Base-by-base conservation (phyloP, 169 alveolate genomes). In the Plasmodium inui region DNA sequence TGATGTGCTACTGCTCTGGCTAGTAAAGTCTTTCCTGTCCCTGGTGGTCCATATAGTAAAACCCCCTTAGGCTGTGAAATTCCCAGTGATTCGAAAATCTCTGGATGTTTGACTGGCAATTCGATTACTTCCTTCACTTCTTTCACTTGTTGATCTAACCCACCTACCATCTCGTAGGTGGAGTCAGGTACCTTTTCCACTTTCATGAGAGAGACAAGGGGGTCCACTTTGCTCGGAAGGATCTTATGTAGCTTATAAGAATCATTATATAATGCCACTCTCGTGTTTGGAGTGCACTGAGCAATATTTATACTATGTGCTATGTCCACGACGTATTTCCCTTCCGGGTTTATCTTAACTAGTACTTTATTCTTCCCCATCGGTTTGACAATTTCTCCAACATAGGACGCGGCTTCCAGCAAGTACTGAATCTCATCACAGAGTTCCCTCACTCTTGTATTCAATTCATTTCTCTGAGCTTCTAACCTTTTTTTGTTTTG, bases 141-240 rank as follows among this genome's bases (percentile, higher is more conserved):
- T 94, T 99, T 98, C 12, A 98, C 99, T 96, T 99, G 99, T 92
- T 98, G 98, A 84, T 99, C 99, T 37, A 99, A 96, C 4, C 99
- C 99, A 28, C 99, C 99, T 0, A 99, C 99, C 99, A 98, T 99
- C 93, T 98, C 99, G 91, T 99, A 98, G 28, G 99, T 99, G 88
- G 99, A 97, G 97, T 99, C 99, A 1, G 99, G 99, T 3, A 99
- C 99, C 97, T 99, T 99, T 97, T 99, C 99, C 1, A 99, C 99
- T 95, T 98, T 98, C 99, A 99, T 99, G 53, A 99, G 96, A 50
- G 99, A 98, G 41, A 99, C 99, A 79, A 99, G 95, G 3, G 99
- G 99, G 93, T 99, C 99, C 34, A 99, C 99, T 94, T 98, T 98
- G n/a, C 98, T 97, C 50, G 99, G 99, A 55, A 99, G 96, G 55